These are phyloP conservation scores for Yarrowia sp. DNA, from an alignment of 805 yeast species.

Conservation along the genomic window DNA sequence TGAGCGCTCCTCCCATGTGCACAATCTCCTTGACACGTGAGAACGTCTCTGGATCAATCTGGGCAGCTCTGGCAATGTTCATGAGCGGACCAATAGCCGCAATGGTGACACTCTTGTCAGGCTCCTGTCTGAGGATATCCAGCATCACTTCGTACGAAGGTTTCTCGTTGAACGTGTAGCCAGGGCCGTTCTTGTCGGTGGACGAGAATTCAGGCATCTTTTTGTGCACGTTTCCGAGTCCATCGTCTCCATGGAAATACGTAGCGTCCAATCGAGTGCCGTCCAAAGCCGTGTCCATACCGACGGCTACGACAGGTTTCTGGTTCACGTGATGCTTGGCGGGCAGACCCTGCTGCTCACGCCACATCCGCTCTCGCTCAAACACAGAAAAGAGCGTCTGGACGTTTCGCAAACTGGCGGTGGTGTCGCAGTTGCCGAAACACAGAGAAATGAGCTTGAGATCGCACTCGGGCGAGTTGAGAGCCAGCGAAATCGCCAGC, in stretches of 20 bases:
- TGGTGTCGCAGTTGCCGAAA: slow-evolving; percentile 52
- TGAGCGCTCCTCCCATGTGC: slow-evolving; percentile 53
- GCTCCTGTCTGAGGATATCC: slow-evolving; percentile 49
- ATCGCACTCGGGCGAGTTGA: slow-evolving; percentile 47
- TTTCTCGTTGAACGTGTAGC: slow-evolving; percentile 47
- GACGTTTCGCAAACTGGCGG: slow-evolving; percentile 47
- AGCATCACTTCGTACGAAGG: slow-evolving; percentile 52
- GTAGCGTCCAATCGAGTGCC: slow-evolving; percentile 50
- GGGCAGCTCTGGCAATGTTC: slow-evolving; percentile 54
- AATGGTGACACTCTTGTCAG: slow-evolving; percentile 51
- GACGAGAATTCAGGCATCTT: slow-evolving; percentile 51
- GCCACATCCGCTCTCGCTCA: slow-evolving; percentile 47
- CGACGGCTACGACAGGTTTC: slow-evolving; percentile 50
- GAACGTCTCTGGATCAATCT: slow-evolving; percentile 51
- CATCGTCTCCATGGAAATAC: slow-evolving; percentile 54
- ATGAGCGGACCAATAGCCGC: slow-evolving; percentile 54
- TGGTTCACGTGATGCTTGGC: slow-evolving; percentile 44
- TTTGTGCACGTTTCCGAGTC: slow-evolving; percentile 53
- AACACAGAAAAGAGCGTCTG: slow-evolving; percentile 51
- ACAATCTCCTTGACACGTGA: slow-evolving; percentile 50
- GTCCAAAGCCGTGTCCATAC: slow-evolving; percentile 47
- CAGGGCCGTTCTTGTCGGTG: slow-evolving; percentile 40
- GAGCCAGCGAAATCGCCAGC: slow-evolving; percentile 52
- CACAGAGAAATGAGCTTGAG: slow-evolving; percentile 50
- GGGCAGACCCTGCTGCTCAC: slow-evolving; percentile 43